phyloP scores from a whole-genome alignment of 2,329 filamentous ascomycete species.

The Alternaria gaisen region DNA sequence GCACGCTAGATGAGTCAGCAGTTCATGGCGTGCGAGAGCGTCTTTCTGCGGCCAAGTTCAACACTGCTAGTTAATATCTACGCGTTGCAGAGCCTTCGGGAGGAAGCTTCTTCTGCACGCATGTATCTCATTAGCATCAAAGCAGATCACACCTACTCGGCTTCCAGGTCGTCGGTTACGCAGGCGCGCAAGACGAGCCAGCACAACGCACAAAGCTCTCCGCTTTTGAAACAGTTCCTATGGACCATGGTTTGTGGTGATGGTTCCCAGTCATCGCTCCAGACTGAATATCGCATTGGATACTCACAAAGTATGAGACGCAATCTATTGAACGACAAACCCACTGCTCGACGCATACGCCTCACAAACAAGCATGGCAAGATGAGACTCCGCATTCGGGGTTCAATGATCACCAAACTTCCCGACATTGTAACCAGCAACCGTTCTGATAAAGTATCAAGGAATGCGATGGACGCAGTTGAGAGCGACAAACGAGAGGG shows the following conservation, averaged over 20 bases:
- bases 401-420: not conserved
- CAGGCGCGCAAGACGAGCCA: not conserved
- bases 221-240: not conserved
- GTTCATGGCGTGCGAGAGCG: not conserved
- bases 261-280: not conserved
- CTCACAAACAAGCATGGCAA: not conserved
- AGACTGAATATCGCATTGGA: not conserved
- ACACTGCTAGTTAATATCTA: not conserved
- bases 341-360: too few species aligned
- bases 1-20: not conserved
- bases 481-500: not conserved
- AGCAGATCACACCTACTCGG: accelerated
- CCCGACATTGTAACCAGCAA: not conserved
- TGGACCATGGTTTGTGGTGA: not conserved
- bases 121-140: not conserved
- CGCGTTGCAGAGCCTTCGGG: not conserved
- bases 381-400: not conserved
- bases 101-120: too few species aligned
- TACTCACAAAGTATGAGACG: not conserved
- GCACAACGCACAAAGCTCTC: not conserved
- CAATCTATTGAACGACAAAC: not conserved
- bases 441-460: not conserved
- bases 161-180: not conserved
- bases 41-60: not conserved
- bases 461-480: not conserved